Evolutionary conservation across 805 yeast genomes (phyloP).

Genomic region (Vanderwaltozyma tropicalis): DNA sequence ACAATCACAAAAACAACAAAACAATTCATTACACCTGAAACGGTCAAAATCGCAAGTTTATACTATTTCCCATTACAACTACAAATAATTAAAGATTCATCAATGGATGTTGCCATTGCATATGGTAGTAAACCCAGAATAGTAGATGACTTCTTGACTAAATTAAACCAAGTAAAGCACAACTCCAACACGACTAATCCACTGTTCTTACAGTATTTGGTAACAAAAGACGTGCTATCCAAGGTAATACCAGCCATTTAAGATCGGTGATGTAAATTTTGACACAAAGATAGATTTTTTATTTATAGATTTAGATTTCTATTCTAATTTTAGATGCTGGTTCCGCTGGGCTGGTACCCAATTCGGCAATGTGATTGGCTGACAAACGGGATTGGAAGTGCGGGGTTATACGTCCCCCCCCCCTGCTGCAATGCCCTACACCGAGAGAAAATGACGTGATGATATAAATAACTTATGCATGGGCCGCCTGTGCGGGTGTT

Average conservation of each 20-base stretch:
- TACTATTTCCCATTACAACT: conserved; percentile 42
- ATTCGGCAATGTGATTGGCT: too few relatives aligned
- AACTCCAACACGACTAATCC: conserved; percentile 7
- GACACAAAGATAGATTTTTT: too few relatives aligned
- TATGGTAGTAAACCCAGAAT: conserved; percentile 24
- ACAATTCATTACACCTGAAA: conserved; percentile 41
- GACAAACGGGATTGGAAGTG: too few relatives aligned
- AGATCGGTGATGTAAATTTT: too few relatives aligned
- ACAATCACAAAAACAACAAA: conserved; percentile 16
- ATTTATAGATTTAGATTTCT: too few relatives aligned
- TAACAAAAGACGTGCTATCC: conserved; percentile 42
- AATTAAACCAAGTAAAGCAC: conserved; percentile 12
- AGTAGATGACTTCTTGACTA: conserved; percentile 18
- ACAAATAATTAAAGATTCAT: conserved; percentile 36
- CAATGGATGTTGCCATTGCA: conserved; percentile 21
- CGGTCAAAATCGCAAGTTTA: conserved; percentile 39
- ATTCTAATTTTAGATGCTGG: too few relatives aligned
- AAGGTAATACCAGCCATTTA: conserved; percentile 37
- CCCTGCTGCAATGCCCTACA: too few relatives aligned
- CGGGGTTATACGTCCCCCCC: too few relatives aligned
- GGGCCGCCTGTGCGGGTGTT: too few relatives aligned
- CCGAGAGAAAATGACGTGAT: too few relatives aligned
- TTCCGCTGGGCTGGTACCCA: too few relatives aligned
- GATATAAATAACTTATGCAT: too few relatives aligned
- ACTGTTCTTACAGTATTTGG: conserved; percentile 31